Evolutionary conservation across 2,329 filamentous ascomycete genomes (phyloP).

Genomic region (Exophiala spinifera): DNA sequence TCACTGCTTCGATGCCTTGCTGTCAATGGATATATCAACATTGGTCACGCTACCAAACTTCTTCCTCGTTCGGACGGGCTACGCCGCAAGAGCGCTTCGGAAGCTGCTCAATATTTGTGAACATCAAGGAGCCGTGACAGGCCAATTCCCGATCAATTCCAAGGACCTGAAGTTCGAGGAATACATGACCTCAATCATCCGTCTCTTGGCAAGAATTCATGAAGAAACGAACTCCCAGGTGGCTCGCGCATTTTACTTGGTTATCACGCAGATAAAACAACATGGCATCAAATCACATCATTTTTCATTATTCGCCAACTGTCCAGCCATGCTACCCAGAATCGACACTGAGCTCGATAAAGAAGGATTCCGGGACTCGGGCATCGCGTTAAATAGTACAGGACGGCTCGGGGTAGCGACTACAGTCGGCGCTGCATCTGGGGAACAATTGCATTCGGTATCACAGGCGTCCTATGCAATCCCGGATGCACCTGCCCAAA

Average conservation of each 20-base stretch:
- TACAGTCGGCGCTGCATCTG: background rate
- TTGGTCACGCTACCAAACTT: slow-evolving; percentile 67
- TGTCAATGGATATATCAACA: slow-evolving; percentile 55
- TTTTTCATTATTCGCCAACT: background rate
- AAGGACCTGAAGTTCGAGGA: slow-evolving; percentile 63
- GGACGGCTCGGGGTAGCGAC: background rate
- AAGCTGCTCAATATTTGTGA: slow-evolving; percentile 50
- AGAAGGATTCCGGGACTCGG: background rate
- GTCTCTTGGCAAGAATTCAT: slow-evolving; percentile 56
- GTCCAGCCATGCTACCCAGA: background rate
- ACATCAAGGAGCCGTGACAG: slow-evolving; percentile 8
- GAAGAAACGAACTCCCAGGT: slow-evolving; percentile 14
- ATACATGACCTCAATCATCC: slow-evolving; percentile 65
- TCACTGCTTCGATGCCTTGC: slow-evolving; percentile 62
- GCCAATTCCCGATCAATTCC: slow-evolving; percentile 48
- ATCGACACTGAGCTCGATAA: background rate
- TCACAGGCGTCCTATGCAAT: background rate
- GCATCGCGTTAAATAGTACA: background rate
- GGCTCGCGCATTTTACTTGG: slow-evolving; percentile 16
- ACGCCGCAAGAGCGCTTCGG: slow-evolving; percentile 67
- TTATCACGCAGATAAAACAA: slow-evolving; percentile 18
- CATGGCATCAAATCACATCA: slow-evolving; percentile 9
- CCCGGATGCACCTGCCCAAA: background rate
- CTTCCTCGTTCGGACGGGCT: slow-evolving; percentile 67
- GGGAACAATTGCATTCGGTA: background rate